Percentiles rank a stretch among this genome's conserved stretches.
These are phyloP conservation scores for Cryptococcus jaspeensis DNA, from an alignment of 1,284 basidiomycete species.

Conservation along the genomic window DNA sequence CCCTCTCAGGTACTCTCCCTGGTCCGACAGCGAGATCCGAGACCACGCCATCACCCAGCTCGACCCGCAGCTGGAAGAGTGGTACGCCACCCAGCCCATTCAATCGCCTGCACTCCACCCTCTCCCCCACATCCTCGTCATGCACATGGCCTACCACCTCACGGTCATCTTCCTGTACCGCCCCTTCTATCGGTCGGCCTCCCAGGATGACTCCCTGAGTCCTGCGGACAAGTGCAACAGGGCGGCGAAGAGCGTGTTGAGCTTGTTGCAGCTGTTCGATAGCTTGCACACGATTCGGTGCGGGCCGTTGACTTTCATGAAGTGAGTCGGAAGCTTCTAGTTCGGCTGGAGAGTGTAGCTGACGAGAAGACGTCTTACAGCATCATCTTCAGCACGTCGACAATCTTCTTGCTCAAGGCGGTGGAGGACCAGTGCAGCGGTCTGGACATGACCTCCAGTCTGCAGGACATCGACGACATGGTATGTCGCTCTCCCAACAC, in stretches of 20 bases:
- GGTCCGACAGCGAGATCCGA: neutral
- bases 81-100: constrained; percentile 14
- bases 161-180: constrained; percentile 20
- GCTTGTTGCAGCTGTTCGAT: constrained; percentile 10
- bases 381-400: constrained; percentile 11
- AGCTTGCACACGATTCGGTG: constrained; percentile 2
- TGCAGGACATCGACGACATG: constrained; percentile 10
- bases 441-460: neutral
- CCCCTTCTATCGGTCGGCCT: constrained; percentile 16
- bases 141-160: constrained; percentile 20
- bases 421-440: constrained; percentile 7
- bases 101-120: constrained; percentile 9
- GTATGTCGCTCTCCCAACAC: neutral
- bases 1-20: constrained; percentile 11
- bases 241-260: constrained; percentile 15
- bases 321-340: neutral
- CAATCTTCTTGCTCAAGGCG: constrained; percentile 14
- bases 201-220: neutral
- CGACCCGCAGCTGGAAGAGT: constrained; percentile 6
- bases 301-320: constrained; percentile 7
- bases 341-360: neutral
- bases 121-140: constrained; percentile 21
- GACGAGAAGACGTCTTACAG: neutral
- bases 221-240: constrained; percentile 16
- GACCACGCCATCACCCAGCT: constrained; percentile 7